Evolutionary conservation across 2,329 filamentous ascomycete genomes (phyloP).

Genomic region (Alternaria sp.): DNA sequence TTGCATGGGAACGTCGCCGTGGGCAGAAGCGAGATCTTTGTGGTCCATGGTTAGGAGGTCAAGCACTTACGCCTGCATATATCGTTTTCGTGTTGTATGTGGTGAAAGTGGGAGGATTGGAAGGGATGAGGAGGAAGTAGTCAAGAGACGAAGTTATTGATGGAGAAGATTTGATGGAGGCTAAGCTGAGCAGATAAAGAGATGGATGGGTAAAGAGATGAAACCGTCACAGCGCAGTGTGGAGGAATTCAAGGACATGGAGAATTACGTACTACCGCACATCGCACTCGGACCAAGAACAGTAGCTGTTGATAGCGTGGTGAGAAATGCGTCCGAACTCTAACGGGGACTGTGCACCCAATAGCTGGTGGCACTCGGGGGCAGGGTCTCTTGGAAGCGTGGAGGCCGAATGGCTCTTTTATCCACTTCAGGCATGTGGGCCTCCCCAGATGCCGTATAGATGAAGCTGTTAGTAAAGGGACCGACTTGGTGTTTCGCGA

Average conservation of each 20-base stretch:
- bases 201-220: neutral
- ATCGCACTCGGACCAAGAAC: slow-evolving; percentile 7
- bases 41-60: slow-evolving; percentile 24
- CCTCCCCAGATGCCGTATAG: slow-evolving; percentile 11
- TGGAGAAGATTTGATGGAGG: neutral
- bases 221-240: slow-evolving; percentile 5
- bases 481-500: slow-evolving; percentile 1
- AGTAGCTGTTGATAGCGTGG: slow-evolving; percentile 19
- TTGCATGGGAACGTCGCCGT: slow-evolving; percentile 25
- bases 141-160: neutral
- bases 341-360: slow-evolving; percentile 13
- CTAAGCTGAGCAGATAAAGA: slow-evolving; percentile 5
- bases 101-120: neutral
- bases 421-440: slow-evolving; percentile 28
- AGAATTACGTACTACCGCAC: slow-evolving; percentile 24
- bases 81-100: neutral
- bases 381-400: slow-evolving; percentile 20
- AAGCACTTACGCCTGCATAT: slow-evolving; percentile 22
- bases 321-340: slow-evolving; percentile 4
- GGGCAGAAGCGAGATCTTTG: slow-evolving; percentile 19
- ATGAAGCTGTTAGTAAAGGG: slow-evolving; percentile 17
- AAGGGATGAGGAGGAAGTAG: neutral
- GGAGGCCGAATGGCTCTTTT: slow-evolving; percentile 24
- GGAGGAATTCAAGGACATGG: slow-evolving; percentile 11
- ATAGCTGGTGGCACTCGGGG: slow-evolving; percentile 12